Conservation (phyloP, 768 basidiomycete genomes). For the Podaxis rugospora region DNA sequence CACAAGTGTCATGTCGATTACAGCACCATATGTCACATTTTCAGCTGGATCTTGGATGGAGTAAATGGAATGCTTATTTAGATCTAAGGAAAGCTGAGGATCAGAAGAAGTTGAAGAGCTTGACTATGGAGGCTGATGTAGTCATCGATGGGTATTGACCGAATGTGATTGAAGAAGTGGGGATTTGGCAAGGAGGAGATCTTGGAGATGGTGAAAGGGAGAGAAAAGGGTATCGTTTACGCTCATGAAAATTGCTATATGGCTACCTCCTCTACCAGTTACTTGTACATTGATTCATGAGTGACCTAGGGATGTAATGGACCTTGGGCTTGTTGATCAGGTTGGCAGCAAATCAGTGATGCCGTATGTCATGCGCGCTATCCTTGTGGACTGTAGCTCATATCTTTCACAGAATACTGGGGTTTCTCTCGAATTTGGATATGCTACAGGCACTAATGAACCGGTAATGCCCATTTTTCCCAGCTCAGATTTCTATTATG, state of each 20-base stretch:
- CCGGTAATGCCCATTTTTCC: constrained; percentile 20
- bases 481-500: constrained; percentile 18
- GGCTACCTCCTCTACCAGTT: neutral
- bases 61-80: constrained; percentile 24
- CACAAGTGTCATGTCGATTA: constrained; percentile 24
- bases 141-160: constrained; percentile 27
- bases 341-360: constrained; percentile 23
- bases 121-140: constrained; percentile 23
- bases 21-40: constrained; percentile 17
- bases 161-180: constrained; percentile 22
- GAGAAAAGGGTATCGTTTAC: constrained; percentile 20
- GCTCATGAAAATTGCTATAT: constrained; percentile 24
- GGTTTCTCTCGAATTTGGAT: constrained; percentile 16
- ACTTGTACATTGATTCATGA: neutral
- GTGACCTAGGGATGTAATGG: constrained; percentile 21
- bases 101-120: constrained; percentile 9
- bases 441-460: constrained; percentile 18
- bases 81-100: constrained; percentile 21
- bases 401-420: constrained; percentile 14
- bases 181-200: constrained; percentile 27
- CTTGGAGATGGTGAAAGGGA: constrained; percentile 18
- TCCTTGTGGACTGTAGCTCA: neutral
- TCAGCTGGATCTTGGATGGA: constrained; percentile 21
- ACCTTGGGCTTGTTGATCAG: constrained; percentile 18
- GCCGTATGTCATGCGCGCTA: constrained; percentile 13